phyloP scores from a whole-genome alignment of 257 asterid genomes.

The Plantago elongata region DNA sequence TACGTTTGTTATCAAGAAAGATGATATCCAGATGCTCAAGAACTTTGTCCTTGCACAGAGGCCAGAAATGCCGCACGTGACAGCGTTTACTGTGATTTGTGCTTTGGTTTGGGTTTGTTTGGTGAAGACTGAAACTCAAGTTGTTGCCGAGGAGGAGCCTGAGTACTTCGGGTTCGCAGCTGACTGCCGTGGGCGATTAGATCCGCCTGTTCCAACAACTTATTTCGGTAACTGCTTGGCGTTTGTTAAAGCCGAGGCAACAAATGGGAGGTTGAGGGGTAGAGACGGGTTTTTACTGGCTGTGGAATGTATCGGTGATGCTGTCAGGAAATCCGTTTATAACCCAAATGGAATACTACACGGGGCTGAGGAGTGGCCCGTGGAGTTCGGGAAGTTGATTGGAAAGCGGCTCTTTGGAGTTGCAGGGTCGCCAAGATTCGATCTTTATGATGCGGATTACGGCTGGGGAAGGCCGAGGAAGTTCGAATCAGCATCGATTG shows the following conservation, averaged over 20 bases:
- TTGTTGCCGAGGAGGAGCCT: conserved; percentile 29
- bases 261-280: conserved; percentile 25
- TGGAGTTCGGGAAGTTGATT: conserved; percentile 32
- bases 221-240: conserved; percentile 45
- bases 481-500: conserved; percentile 35
- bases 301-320: conserved; percentile 25
- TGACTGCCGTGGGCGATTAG: conserved; percentile 38
- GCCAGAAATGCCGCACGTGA: conserved; percentile 24
- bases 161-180: conserved; percentile 39
- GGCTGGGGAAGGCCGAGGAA: conserved; percentile 41
- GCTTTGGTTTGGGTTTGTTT: conserved; percentile 38
- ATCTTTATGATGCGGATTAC: conserved; percentile 34
- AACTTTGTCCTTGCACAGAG: conserved; percentile 14
- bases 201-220: conserved; percentile 35
- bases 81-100: conserved; percentile 36
- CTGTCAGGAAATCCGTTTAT: conserved; percentile 27
- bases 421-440: conserved; percentile 40
- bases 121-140: conserved; percentile 21
- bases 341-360: conserved; percentile 33
- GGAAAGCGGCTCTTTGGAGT: conserved; percentile 38
- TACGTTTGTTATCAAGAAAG: conserved; percentile 29
- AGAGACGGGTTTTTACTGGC: conserved; percentile 28
- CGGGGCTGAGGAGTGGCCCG: conserved; percentile 38
- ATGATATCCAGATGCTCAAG: conserved; percentile 34
- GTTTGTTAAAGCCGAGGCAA: conserved; percentile 25